Percentiles rank a stretch among this genome's conserved stretches.
phyloP scores from a whole-genome alignment of 2,329 filamentous ascomycete species.

The Tolypocladium sp. region DNA sequence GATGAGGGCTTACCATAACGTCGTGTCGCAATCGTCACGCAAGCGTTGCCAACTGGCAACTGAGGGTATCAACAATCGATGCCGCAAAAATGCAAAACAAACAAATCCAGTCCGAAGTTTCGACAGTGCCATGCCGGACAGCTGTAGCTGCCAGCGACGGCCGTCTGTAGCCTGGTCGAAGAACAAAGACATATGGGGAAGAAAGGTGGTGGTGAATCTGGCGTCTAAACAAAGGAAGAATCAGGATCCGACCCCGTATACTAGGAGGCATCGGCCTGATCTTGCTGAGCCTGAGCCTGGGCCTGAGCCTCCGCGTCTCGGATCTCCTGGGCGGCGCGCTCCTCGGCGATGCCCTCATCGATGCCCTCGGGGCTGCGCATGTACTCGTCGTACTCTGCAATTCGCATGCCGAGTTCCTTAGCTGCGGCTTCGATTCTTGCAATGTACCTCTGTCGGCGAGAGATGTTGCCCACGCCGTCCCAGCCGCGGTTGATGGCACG shows the following conservation, averaged over 20 bases:
- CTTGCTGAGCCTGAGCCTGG: slow-evolving; percentile 8
- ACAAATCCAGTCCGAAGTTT: neutral
- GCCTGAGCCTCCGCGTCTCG: neutral
- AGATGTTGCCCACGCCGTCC: slow-evolving; percentile 31
- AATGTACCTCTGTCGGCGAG: slow-evolving; percentile 35
- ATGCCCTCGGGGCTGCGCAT: slow-evolving; percentile 14
- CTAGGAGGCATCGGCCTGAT: slow-evolving; percentile 5
- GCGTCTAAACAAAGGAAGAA: neutral
- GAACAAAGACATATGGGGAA: neutral
- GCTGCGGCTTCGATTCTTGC: slow-evolving; percentile 45
- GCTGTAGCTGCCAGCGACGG: neutral
- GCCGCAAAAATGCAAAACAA: neutral
- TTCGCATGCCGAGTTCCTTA: slow-evolving; percentile 43
- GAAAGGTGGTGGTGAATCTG: too few relatives aligned
- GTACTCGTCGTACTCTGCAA: slow-evolving; percentile 42
- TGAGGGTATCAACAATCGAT: neutral
- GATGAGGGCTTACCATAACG: neutral
- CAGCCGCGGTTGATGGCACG: slow-evolving; percentile 28
- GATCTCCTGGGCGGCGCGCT: slow-evolving; percentile 11
- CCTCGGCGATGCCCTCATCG: slow-evolving; percentile 8
- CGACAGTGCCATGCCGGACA: neutral
- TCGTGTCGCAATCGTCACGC: neutral
- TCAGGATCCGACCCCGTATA: neutral
- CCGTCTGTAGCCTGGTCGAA: neutral
- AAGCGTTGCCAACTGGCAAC: neutral